phyloP scores from a whole-genome alignment of 2,329 filamentous ascomycete species.

The Fusarium udum region DNA sequence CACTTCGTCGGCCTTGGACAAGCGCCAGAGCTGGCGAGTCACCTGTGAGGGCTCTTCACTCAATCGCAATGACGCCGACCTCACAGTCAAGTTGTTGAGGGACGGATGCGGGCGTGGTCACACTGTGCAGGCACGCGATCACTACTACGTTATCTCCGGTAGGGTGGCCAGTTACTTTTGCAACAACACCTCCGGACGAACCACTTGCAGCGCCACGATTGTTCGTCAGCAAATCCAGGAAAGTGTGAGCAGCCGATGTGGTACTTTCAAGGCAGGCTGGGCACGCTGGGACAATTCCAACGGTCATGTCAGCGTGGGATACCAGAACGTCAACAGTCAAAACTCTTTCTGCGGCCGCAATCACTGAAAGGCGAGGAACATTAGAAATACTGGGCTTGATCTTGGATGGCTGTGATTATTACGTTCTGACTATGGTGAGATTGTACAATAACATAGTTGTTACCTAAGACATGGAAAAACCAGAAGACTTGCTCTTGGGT shows the following conservation, averaged over 20 bases:
- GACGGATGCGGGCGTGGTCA: not conserved
- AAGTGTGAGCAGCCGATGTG: not conserved
- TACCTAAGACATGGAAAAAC: not conserved
- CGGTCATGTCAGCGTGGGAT: not conserved
- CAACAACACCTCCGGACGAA: not conserved
- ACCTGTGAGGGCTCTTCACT: not conserved
- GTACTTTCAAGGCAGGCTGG: not conserved
- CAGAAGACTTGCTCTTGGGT: not conserved
- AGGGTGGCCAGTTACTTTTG: not conserved
- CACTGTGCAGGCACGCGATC: not conserved
- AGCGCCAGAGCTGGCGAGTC: not conserved
- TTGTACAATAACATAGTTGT: not conserved
- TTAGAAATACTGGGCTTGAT: too few relatives aligned
- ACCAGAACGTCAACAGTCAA: not conserved
- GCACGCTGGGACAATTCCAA: not conserved
- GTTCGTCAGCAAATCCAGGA: not conserved
- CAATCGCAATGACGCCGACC: not conserved
- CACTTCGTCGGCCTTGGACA: not conserved
- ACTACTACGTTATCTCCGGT: not conserved
- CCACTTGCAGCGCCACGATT: not conserved
- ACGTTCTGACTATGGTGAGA: not conserved
- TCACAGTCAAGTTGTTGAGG: not conserved
- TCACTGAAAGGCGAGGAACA: not conserved
- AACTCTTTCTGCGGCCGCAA: not conserved
- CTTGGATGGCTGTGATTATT: not conserved